Percentiles rank a stretch among this genome's conserved stretches.
These are phyloP conservation scores for Crepidotus variabilis DNA, from an alignment of 768 basidiomycete species.

Conservation along the genomic window DNA sequence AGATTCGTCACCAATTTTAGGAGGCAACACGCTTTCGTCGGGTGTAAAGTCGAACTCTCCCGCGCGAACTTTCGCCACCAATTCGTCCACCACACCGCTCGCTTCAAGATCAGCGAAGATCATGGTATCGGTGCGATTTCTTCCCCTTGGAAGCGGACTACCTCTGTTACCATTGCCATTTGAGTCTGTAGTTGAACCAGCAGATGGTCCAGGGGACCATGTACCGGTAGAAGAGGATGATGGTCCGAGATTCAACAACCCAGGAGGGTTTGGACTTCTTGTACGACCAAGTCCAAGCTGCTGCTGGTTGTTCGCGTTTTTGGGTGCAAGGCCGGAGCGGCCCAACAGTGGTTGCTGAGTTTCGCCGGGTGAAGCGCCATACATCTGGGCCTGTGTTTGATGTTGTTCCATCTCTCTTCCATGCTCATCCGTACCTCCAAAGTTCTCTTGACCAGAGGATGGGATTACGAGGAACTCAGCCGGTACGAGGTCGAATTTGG, in stretches of 20 bases:
- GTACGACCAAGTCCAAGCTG: constrained; percentile 5
- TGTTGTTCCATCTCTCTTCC: constrained; percentile 17
- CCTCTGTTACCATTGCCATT: constrained; percentile 10
- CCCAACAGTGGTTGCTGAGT: neutral
- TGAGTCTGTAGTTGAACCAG: neutral
- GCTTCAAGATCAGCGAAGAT: constrained; percentile 46
- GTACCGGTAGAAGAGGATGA: neutral
- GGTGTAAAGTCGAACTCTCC: constrained; percentile 14
- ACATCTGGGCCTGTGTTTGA: neutral
- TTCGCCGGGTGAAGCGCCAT: neutral
- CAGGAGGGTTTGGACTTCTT: constrained; percentile 5
- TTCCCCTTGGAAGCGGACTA: constrained; percentile 26
- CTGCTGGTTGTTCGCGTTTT: constrained; percentile 3
- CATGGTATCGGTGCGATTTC: constrained; percentile 74
- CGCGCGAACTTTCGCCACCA: constrained; percentile 17
- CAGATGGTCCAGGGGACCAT: neutral
- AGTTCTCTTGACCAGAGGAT: constrained; percentile 21
- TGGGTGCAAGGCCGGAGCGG: constrained; percentile 12
- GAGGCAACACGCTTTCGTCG: no score
- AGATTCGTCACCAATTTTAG: no score
- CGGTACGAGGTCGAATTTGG: constrained; percentile 79
- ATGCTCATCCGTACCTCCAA: constrained; percentile 18
- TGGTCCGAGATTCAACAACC: neutral
- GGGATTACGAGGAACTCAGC: constrained; percentile 83
- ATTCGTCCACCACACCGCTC: constrained; percentile 29